A percentile compares a stretch with the other conserved stretches of the same genome.
These are phyloP conservation scores for Magnolia sinica DNA, from an alignment of 164 flowering plant species.

Conservation along the genomic window DNA sequence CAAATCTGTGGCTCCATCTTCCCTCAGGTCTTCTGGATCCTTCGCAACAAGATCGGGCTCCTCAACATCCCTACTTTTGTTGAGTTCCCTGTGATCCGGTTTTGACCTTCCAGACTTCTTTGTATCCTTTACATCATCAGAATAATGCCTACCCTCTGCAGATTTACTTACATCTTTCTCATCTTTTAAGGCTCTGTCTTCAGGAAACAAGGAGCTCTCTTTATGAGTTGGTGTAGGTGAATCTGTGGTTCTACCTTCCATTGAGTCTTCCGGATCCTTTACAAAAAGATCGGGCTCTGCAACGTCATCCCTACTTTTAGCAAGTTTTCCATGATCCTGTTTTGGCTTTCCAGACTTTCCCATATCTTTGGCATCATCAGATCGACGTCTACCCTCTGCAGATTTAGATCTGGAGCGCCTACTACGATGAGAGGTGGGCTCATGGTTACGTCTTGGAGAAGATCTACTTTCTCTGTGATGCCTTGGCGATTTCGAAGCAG, in stretches of 20 bases:
- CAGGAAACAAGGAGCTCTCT: conserved; percentile 6
- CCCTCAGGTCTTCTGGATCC: conserved; percentile 13
- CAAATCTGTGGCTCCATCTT: conserved; percentile 11
- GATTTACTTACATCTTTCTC: conserved; percentile 15
- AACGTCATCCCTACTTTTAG: neutral
- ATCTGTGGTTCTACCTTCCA: conserved; percentile 12
- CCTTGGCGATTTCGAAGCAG: conserved; percentile 26
- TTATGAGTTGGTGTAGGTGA: neutral
- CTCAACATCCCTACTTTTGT: neutral
- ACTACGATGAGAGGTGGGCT: neutral
- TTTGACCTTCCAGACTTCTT: neutral
- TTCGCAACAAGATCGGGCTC: conserved; percentile 9
- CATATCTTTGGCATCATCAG: conserved; percentile 6
- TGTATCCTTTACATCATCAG: conserved; percentile 5
- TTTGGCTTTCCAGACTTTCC: conserved; percentile 2
- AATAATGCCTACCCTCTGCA: neutral
- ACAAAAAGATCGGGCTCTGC: conserved; percentile 6
- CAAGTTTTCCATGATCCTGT: neutral
- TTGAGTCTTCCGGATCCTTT: conserved; percentile 12
- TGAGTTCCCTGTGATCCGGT: neutral
- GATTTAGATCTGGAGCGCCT: conserved; percentile 18
- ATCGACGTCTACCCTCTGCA: conserved; percentile 4
- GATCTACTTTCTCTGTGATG: conserved; percentile 16
- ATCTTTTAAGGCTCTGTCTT: conserved; percentile 6
- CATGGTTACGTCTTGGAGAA: conserved; percentile 10